Percentiles rank a stretch among this genome's conserved stretches.
These are phyloP conservation scores for Cyberlindnera americana DNA, from an alignment of 805 yeast genomes.

Conservation along the genomic window DNA sequence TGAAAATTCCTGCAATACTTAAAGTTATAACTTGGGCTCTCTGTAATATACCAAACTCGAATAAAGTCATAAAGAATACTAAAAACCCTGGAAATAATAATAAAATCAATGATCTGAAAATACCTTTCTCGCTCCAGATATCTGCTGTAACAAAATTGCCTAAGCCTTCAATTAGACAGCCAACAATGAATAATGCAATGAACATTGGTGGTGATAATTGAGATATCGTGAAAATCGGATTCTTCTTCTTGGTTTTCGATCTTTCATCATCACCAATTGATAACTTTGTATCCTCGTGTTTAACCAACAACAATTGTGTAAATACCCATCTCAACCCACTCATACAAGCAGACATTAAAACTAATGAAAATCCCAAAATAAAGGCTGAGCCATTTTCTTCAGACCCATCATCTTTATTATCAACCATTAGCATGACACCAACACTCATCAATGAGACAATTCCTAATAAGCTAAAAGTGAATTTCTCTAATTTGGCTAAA, in stretches of 20 bases:
- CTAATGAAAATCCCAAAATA: constrained; percentile 65
- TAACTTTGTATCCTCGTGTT: constrained; percentile 44
- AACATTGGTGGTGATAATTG: constrained; percentile 87
- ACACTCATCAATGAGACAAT: constrained; percentile 76
- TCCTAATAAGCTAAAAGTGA: constrained; percentile 60
- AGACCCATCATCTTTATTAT: constrained; percentile 31
- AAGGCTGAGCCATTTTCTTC: constrained; percentile 23
- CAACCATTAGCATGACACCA: constrained; percentile 89
- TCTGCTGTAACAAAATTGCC: constrained; percentile 44
- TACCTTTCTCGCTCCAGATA: constrained; percentile 65
- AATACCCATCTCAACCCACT: constrained; percentile 95
- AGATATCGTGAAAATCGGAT: constrained; percentile 81
- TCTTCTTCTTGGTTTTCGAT: constrained; percentile 32
- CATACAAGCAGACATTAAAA: constrained; percentile 71
- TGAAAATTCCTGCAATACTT: constrained; percentile 88
- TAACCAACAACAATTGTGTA: constrained; percentile 75
- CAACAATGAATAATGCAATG: constrained; percentile 53
- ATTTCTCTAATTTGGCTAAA: constrained; percentile 69
- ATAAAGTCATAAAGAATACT: constrained; percentile 86
- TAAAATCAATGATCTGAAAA: constrained; percentile 49
- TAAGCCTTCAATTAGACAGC: constrained; percentile 69
- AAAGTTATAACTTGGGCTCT: constrained; percentile 82
- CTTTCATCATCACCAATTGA: background rate
- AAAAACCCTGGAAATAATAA: constrained; percentile 78
- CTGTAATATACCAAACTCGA: constrained; percentile 80